Conservation (phyloP, 2,329 filamentous ascomycete species). For the Lojkania enalia region DNA sequence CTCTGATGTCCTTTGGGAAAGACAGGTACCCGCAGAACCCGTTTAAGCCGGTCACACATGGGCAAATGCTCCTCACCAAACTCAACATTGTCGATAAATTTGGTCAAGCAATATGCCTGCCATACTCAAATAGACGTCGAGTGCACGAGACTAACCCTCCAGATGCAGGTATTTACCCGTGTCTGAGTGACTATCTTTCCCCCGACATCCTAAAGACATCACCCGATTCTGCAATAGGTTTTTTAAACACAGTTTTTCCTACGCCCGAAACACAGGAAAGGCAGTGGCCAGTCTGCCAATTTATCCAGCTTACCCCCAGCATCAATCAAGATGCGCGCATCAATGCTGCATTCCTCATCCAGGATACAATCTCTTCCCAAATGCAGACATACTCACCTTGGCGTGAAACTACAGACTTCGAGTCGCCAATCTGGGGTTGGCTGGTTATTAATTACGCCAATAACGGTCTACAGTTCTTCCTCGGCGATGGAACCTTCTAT, state of each 20-base stretch:
- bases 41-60: conserved; percentile 55
- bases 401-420: conserved; percentile 5
- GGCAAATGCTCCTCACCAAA: conserved; percentile 52
- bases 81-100: conserved; percentile 45
- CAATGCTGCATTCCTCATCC: conserved; percentile 25
- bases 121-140: conserved; percentile 18
- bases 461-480: conserved; percentile 48
- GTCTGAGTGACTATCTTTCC: conserved; percentile 17
- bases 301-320: conserved; percentile 20
- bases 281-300: no score
- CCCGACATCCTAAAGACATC: neutral
- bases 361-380: neutral
- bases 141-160: conserved; percentile 38
- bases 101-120: conserved; percentile 10
- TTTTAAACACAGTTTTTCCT: conserved; percentile 12
- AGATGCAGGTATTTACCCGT: conserved; percentile 17
- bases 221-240: neutral
- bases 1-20: conserved; percentile 9
- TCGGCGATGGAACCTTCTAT: conserved; percentile 48
- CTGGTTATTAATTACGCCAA: conserved; percentile 47
- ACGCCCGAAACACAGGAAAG: neutral
- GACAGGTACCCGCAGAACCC: conserved; percentile 16
- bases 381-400: no score
- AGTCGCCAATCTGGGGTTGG: conserved; percentile 36
- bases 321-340: conserved; percentile 35